phyloP scores from a whole-genome alignment of 805 yeast genomes.

The Saturnispora galanensis region DNA sequence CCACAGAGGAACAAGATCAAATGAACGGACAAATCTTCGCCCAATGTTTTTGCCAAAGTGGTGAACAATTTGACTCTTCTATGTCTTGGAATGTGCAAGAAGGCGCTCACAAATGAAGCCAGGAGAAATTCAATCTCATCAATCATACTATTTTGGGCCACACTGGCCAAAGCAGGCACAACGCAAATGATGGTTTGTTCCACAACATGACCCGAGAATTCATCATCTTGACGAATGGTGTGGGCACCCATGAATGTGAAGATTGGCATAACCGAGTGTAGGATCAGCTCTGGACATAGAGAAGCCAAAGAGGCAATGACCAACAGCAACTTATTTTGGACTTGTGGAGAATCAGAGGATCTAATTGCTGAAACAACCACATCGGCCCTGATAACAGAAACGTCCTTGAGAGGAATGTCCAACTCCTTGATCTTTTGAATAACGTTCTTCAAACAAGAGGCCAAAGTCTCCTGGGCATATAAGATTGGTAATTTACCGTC shows the following conservation, averaged over 20 bases:
- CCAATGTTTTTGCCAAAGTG: slow-evolving; percentile 68
- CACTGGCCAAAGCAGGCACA: slow-evolving; percentile 72
- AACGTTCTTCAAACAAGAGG: slow-evolving; percentile 71
- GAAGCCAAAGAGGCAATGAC: slow-evolving; percentile 84
- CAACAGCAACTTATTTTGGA: slow-evolving; percentile 77
- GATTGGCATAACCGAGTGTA: slow-evolving; percentile 98
- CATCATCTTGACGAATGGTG: slow-evolving; percentile 93
- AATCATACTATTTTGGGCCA: slow-evolving; percentile 33
- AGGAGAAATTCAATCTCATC: slow-evolving; percentile 77
- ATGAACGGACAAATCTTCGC: slow-evolving; percentile 56
- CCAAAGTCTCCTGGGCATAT: slow-evolving; percentile 84
- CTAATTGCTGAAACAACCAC: slow-evolving; percentile 85
- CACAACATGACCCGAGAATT: slow-evolving; percentile 83
- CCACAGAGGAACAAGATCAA: slow-evolving; percentile 71
- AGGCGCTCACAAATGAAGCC: slow-evolving; percentile 87
- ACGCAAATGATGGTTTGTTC: slow-evolving; percentile 86
- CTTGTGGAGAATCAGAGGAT: slow-evolving; percentile 84
- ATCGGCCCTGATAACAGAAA: slow-evolving; percentile 74
- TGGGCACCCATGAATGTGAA: slow-evolving; percentile 99
- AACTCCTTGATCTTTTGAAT: slow-evolving; percentile 43
- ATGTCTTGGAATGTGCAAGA: slow-evolving; percentile 92
- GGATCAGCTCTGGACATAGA: slow-evolving; percentile 79
- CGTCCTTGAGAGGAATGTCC: slow-evolving; percentile 35
- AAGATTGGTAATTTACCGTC: slow-evolving; percentile 89
- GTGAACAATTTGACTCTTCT: slow-evolving; percentile 81